phyloP scores from a whole-genome alignment of 768 basidiomycete species.

The Boletus pseudopeckii region DNA sequence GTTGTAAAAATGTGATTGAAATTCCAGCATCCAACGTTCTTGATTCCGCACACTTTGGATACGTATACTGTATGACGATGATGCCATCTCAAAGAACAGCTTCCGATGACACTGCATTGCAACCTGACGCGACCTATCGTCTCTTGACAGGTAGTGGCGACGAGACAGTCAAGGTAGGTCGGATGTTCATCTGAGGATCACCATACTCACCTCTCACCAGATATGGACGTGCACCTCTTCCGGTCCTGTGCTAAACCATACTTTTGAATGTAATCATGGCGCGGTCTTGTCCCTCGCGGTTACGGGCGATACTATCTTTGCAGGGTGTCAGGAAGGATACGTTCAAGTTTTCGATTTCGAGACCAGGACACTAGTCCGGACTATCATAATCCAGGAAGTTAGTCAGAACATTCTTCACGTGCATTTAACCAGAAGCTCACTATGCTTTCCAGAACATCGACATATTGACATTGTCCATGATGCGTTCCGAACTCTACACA shows the following conservation, averaged over 20 bases:
- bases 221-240: constrained; percentile 59
- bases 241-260: constrained; percentile 52
- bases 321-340: constrained; percentile 91
- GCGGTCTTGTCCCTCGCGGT: constrained; percentile 81
- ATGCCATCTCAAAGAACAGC: constrained; percentile 40
- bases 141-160: constrained; percentile 90
- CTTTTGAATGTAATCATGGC: constrained; percentile 70
- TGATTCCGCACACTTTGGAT: constrained; percentile 91
- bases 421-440: neutral
- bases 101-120: constrained; percentile 27
- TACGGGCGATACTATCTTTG: constrained; percentile 78
- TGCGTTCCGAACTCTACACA: constrained; percentile 63
- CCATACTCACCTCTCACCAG: constrained; percentile 33
- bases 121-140: constrained; percentile 34
- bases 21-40: constrained; percentile 71
- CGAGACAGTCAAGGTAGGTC: constrained; percentile 75
- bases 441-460: constrained; percentile 56
- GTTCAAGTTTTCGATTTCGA: constrained; percentile 90
- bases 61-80: constrained; percentile 80
- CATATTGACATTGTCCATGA: constrained; percentile 73
- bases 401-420: constrained; percentile 3
- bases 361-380: constrained; percentile 81
- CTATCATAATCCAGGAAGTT: constrained; percentile 83
- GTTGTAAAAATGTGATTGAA: constrained; percentile 33
- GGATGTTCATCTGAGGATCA: neutral